phyloP scores from a whole-genome alignment of 768 basidiomycete genomes.

The Trametes cubensis region DNA sequence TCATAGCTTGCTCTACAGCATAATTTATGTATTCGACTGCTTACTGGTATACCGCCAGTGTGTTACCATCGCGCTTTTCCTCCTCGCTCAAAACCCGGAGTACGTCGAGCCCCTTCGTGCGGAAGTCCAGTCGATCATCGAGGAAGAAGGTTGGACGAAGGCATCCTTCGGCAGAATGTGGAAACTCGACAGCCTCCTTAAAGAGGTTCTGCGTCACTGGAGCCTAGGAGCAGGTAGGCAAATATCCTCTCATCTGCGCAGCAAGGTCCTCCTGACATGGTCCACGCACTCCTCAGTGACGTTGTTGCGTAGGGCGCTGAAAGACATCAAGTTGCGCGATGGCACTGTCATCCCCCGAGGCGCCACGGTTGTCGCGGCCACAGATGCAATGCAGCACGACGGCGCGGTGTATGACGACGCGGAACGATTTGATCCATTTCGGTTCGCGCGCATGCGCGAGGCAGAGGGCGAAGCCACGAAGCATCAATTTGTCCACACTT shows the following conservation, averaged over 20 bases:
- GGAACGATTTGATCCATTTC: constrained; percentile 47
- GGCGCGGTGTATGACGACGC: constrained; percentile 29
- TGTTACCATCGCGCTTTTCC: constrained; percentile 31
- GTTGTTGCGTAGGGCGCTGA: constrained; percentile 33
- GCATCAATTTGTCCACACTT: constrained; percentile 41
- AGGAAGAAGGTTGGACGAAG: constrained; percentile 32
- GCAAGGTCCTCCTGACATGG: too few species aligned
- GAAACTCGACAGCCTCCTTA: constrained; percentile 41
- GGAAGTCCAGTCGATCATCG: constrained; percentile 34
- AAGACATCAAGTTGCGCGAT: constrained; percentile 40
- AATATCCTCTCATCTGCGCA: too few species aligned
- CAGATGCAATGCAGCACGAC: constrained; percentile 29
- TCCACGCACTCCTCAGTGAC: constrained; percentile 25
- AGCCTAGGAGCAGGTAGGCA: constrained; percentile 31
- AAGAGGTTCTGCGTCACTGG: constrained; percentile 34
- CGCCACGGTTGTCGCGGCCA: constrained; percentile 22
- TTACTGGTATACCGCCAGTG: constrained; percentile 17
- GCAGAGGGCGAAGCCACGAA: constrained; percentile 35
- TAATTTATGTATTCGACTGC: too few species aligned
- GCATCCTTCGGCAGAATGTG: constrained; percentile 34
- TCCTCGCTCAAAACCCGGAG: constrained; percentile 34
- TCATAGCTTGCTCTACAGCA: too few species aligned
- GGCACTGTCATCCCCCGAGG: constrained; percentile 35
- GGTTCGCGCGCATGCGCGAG: constrained; percentile 45
- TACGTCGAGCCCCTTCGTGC: constrained; percentile 34